A percentile compares a stretch with the other conserved stretches of the same genome.
phyloP scores from a whole-genome alignment of 1,284 basidiomycete species.

The Anthracocystis setariae region DNA sequence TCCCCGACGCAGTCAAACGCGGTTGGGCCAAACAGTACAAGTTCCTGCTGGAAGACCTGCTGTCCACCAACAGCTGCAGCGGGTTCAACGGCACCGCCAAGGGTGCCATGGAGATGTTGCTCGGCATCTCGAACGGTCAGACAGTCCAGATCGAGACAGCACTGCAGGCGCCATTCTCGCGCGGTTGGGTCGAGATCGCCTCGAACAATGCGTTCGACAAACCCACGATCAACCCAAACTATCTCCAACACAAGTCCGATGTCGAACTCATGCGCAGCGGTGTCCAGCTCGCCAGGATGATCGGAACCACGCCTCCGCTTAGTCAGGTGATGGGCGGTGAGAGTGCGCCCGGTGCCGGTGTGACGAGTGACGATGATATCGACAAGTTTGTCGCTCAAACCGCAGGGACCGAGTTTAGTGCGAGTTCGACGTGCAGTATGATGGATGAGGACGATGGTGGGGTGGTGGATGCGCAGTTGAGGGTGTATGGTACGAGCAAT shows the following conservation, averaged over 20 bases:
- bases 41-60: slow-evolving; percentile 36
- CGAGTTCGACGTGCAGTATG: slow-evolving; percentile 75
- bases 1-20: slow-evolving; percentile 28
- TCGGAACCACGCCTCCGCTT: slow-evolving; percentile 43
- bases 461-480: slow-evolving; percentile 75
- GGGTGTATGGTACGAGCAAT: slow-evolving; percentile 76
- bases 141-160: slow-evolving; percentile 51
- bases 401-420: slow-evolving; percentile 66
- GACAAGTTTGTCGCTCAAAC: slow-evolving; percentile 48
- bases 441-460: slow-evolving; percentile 74
- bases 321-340: slow-evolving; percentile 28
- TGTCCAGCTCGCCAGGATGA: slow-evolving; percentile 53
- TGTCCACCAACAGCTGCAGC: slow-evolving; percentile 24
- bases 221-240: slow-evolving; percentile 60
- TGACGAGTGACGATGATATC: slow-evolving; percentile 38
- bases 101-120: slow-evolving; percentile 56
- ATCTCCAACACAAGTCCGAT: slow-evolving; percentile 50
- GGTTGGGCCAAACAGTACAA: slow-evolving; percentile 54
- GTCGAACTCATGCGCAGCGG: slow-evolving; percentile 52
- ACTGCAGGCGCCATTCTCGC: slow-evolving; percentile 62
- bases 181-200: slow-evolving; percentile 55
- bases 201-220: slow-evolving; percentile 46
- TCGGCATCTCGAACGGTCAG: slow-evolving; percentile 47
- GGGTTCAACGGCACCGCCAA: slow-evolving; percentile 37
- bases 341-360: slow-evolving; percentile 28